Conservation (phyloP, 306 rosid genomes). For the Mimosa bimucronata region DNA sequence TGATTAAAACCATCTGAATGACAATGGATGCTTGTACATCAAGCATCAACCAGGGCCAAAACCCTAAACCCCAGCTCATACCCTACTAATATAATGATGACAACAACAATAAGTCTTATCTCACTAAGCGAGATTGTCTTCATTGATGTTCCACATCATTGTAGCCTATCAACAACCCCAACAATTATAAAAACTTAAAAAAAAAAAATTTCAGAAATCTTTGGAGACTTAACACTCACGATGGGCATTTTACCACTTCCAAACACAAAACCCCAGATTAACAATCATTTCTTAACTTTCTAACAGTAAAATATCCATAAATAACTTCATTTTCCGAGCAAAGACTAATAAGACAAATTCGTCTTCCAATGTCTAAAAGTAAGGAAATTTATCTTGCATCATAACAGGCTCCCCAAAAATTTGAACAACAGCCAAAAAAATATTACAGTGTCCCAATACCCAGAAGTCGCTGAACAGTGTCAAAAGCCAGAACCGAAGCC, state of each 20-base stretch:
- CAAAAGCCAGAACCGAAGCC: constrained; percentile 81
- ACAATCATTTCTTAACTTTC: background rate
- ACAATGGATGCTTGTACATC: background rate
- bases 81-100: background rate
- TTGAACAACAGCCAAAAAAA: constrained; percentile 4
- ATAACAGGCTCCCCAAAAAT: constrained; percentile 27
- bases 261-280: background rate
- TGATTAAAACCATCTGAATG: constrained; percentile 12
- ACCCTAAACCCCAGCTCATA: background rate
- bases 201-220: background rate
- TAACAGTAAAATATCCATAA: constrained; percentile 1
- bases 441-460: constrained; percentile 90
- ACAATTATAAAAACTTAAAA: background rate
- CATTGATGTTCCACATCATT: background rate
- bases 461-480: constrained; percentile 81
- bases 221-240: background rate
- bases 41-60: background rate
- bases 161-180: background rate
- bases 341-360: background rate
- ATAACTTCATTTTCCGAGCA: constrained; percentile 18
- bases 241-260: background rate
- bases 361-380: background rate
- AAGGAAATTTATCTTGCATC: constrained; percentile 11
- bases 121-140: background rate
- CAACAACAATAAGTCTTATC: background rate